Percentiles rank a stretch among this genome's conserved stretches.
Conservation (phyloP, 441 rosid genomes). For the Brassica hybrid region DNA sequence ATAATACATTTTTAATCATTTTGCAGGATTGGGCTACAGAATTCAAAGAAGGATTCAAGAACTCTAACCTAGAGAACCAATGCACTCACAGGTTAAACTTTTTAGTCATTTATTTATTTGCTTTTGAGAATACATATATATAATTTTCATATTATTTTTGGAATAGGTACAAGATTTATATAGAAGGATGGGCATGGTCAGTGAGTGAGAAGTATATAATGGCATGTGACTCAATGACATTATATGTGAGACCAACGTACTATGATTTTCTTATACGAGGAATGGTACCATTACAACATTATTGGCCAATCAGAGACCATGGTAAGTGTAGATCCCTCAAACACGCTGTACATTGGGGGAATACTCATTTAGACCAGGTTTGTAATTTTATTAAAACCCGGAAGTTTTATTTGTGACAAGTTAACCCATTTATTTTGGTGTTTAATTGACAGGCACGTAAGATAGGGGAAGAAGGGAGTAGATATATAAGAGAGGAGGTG, state of each 20-base stretch:
- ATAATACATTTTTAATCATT: background rate
- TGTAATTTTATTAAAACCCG: background rate
- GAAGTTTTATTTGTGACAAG: conserved; percentile 9
- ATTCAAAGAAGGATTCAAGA: conserved; percentile 42
- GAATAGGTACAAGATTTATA: conserved; percentile 62
- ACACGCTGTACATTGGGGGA: conserved; percentile 83
- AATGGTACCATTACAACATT: conserved; percentile 67
- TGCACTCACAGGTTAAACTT: conserved; percentile 55
- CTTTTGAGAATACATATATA: background rate
- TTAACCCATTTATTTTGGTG: background rate
- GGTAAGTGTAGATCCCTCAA: conserved; percentile 60
- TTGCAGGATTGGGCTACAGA: conserved; percentile 55
- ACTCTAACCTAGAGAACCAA: conserved; percentile 54
- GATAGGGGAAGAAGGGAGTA: conserved; percentile 64
- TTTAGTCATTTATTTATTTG: background rate
- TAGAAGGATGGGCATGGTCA: conserved; percentile 73
- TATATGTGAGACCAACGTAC: conserved; percentile 57
- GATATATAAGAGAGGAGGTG: conserved; percentile 52
- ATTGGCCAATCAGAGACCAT: conserved; percentile 64
- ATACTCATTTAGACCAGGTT: conserved; percentile 57
- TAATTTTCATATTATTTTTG: background rate
- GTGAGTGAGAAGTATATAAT: conserved; percentile 83
- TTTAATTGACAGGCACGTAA: conserved; percentile 51
- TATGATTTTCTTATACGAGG: conserved; percentile 69
- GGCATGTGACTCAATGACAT: conserved; percentile 68